These are phyloP conservation scores for Secale cereale DNA, from an alignment of 176 grass and related monocot species.

Conservation along the genomic window DNA sequence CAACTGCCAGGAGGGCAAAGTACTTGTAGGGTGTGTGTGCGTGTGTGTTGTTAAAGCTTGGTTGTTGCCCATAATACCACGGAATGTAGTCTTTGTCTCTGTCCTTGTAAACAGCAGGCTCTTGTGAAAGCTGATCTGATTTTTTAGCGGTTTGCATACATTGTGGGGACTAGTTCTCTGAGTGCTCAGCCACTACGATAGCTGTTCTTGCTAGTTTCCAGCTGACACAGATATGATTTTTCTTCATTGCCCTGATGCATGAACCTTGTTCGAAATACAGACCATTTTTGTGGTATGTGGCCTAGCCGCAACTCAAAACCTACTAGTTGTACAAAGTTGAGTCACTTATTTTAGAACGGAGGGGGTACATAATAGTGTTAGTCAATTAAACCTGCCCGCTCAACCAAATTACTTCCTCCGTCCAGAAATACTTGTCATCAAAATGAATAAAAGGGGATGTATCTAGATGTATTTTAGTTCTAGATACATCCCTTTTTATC, in stretches of 20 bases:
- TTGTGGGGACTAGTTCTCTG: constrained; percentile 11
- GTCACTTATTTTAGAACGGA: no score
- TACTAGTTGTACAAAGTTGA: no score
- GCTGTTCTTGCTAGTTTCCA: constrained; percentile 4
- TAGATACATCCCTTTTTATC: no score
- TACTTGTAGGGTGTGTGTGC: constrained; percentile 27
- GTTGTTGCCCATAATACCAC: constrained; percentile 33
- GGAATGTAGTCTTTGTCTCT: constrained; percentile 18
- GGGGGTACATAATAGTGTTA: no score
- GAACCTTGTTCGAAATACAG: neutral
- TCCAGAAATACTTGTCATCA: no score
- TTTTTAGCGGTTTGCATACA: constrained; percentile 18
- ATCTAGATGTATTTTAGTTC: no score
- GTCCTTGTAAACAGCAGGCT: constrained; percentile 27
- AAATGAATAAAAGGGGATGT: no score
- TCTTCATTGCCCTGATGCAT: neutral
- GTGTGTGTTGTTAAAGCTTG: constrained; percentile 17
- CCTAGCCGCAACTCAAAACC: neutral
- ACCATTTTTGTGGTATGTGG: neutral
- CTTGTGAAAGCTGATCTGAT: constrained; percentile 30
- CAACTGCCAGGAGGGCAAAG: constrained; percentile 27
- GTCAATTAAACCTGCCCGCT: no score
- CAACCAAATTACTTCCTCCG: no score
- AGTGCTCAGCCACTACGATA: constrained; percentile 19
- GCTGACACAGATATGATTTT: neutral